Base-by-base conservation (phyloP, 2,329 filamentous ascomycete genomes). In the Passalora sequoiae region DNA sequence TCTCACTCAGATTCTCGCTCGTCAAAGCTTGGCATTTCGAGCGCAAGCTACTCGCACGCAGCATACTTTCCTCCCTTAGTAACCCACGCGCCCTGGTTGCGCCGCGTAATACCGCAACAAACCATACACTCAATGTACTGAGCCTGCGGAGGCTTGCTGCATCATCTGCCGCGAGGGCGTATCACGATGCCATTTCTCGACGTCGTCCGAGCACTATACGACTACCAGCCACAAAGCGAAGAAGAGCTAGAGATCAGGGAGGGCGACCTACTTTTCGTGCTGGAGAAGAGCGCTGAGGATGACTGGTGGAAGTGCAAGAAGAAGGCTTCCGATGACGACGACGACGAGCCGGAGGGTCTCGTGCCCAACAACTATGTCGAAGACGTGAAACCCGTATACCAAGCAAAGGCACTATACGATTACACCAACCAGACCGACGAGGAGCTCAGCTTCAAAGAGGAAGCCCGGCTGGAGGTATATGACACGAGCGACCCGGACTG, bases 231-330 rank as follows among this genome's bases (percentile, higher is more conserved):
- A 51, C 88, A 94, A 67, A 82, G 81, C 57, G 84, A 87, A 60
- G 85, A 85, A 54, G 91, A 97, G 76, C 76, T 97, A 49, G 77
- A 83, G 52, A 85, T 97, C 59, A 73, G 70, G 43, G 89, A 96
- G 61, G 89, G 89, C 46, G 91, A 96, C 68, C 65, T 96, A 51
- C 79, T 97, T 47, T 96, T 89, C 67, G 76, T 96, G 45, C 70
- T 94, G 44, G 87, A 94, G 59, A 94, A 94, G 71, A 84, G 80
- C 54, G 60, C 65, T 36, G 71, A 74, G 12, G 83, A 85, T 65
- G 81, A 88, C 63, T 97, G 92, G 92, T 97, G 92, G 92, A 88
- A 86, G 36, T 95, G 94, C 74, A 95, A 94, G 75, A 94, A 92
- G 74, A 88, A 89, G 52, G 78, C 78, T 22, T 76, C 73, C 19